These are phyloP conservation scores for Phytophthora cajani DNA, from an alignment of 352 stramenopile species.

Conservation along the genomic window DNA sequence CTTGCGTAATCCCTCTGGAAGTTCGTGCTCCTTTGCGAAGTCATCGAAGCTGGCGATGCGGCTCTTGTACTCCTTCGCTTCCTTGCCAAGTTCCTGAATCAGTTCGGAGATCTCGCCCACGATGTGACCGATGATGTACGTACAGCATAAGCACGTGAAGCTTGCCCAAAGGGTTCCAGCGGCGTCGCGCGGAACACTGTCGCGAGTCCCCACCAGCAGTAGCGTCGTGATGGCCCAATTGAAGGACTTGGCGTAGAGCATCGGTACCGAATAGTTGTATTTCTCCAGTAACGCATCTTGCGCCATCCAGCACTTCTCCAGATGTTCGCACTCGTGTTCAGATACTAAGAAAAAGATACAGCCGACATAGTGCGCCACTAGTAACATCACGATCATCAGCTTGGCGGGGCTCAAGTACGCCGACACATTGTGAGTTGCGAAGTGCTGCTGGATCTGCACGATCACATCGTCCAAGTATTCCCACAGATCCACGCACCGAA, in stretches of 20 bases:
- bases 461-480: constrained; percentile 68
- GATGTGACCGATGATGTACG: constrained; percentile 81
- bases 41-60: constrained; percentile 77
- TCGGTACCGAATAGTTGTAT: constrained; percentile 58
- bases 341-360: constrained; percentile 83
- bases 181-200: constrained; percentile 57
- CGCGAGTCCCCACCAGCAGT: constrained; percentile 61
- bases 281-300: constrained; percentile 71
- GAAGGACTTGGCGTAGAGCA: constrained; percentile 71
- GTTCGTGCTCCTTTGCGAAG: constrained; percentile 69
- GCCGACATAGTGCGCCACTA: constrained; percentile 60
- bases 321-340: constrained; percentile 54
- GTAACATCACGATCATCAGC: constrained; percentile 66
- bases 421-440: constrained; percentile 71
- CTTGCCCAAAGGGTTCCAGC: constrained; percentile 66
- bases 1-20: constrained; percentile 51
- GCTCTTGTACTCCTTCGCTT: constrained; percentile 72
- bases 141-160: constrained; percentile 63
- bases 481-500: constrained; percentile 65
- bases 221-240: constrained; percentile 81
- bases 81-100: constrained; percentile 81
- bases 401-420: constrained; percentile 76
- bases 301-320: constrained; percentile 62
- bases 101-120: constrained; percentile 80
- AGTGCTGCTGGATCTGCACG: constrained; percentile 71